A percentile compares a stretch with the other conserved stretches of the same genome.
Conservation (phyloP, 1,284 basidiomycete genomes). For the Fistulinella cinereoalba region DNA sequence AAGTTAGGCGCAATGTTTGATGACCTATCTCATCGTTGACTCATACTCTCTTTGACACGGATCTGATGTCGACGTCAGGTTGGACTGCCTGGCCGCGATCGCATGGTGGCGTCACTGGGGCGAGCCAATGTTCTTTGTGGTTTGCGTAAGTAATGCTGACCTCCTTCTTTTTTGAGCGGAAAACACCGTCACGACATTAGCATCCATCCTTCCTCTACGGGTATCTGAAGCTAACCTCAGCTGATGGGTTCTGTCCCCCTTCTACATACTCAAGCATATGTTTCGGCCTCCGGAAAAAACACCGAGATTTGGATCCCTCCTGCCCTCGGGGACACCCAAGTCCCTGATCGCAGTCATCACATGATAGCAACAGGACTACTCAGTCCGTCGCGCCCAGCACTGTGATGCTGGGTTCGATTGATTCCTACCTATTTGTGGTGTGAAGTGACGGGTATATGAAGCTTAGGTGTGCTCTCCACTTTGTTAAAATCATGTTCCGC, state of each 20-base stretch:
- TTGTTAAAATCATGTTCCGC: neutral
- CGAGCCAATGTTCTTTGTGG: neutral
- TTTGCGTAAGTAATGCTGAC: neutral
- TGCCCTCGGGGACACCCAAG: neutral
- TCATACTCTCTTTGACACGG: too few relatives aligned
- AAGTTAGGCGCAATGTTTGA: neutral
- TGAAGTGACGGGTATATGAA: conserved; percentile 1
- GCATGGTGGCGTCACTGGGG: too few relatives aligned
- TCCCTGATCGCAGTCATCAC: neutral
- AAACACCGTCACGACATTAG: too few relatives aligned
- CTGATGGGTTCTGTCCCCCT: too few relatives aligned
- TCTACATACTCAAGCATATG: neutral
- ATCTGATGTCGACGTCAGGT: too few relatives aligned
- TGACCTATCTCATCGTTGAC: too few relatives aligned
- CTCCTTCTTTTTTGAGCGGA: too few relatives aligned
- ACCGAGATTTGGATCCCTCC: neutral
- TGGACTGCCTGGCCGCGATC: too few relatives aligned
- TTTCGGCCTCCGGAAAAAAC: neutral
- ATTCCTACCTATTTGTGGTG: neutral
- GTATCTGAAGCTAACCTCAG: neutral
- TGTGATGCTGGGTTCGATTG: neutral
- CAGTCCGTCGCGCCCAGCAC: neutral
- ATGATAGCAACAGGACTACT: neutral
- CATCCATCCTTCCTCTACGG: neutral
- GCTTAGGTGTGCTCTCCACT: neutral